phyloP scores from a whole-genome alignment of 176 grass and related monocot species.

The Eremochloa ophiuroides region DNA sequence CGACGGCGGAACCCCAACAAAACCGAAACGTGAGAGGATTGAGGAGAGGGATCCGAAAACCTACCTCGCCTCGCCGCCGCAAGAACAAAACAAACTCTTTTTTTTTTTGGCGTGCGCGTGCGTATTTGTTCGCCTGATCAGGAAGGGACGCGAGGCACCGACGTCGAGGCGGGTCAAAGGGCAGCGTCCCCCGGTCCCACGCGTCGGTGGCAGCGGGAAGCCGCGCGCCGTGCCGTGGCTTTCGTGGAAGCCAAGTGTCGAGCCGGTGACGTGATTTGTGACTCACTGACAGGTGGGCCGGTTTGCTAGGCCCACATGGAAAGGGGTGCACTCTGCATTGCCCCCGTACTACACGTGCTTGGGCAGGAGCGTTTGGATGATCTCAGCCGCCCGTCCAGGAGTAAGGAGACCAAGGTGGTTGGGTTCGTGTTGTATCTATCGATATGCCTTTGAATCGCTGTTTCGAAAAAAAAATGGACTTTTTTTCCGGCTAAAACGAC shows the following conservation, averaged over 20 bases:
- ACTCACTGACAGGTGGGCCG: background rate
- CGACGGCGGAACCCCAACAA: background rate
- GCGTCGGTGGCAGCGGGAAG: background rate
- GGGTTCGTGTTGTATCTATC: too few species aligned
- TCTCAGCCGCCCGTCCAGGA: background rate
- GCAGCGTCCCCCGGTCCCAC: conserved; percentile 9
- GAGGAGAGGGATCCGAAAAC: conserved; percentile 26
- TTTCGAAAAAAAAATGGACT: background rate
- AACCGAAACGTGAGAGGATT: background rate
- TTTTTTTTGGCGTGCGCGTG: background rate
- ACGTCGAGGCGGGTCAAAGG: conserved; percentile 46
- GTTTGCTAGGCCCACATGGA: background rate
- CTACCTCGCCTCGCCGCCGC: conserved; percentile 10
- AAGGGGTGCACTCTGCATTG: background rate
- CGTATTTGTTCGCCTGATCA: conserved; percentile 19
- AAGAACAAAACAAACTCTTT: background rate
- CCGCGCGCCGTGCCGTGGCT: background rate
- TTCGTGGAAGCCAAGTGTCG: conserved; percentile 16
- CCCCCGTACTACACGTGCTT: too few species aligned
- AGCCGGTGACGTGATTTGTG: background rate
- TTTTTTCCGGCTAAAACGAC: background rate
- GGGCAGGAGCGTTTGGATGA: background rate
- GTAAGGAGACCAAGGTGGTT: background rate
- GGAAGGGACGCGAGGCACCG: conserved; percentile 15
- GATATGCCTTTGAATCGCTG: background rate